Evolutionary conservation across 176 grass and related monocot species (phyloP), one percentile per base, ranked within the genome.

Genomic region (Cenchrus americanus): DNA sequence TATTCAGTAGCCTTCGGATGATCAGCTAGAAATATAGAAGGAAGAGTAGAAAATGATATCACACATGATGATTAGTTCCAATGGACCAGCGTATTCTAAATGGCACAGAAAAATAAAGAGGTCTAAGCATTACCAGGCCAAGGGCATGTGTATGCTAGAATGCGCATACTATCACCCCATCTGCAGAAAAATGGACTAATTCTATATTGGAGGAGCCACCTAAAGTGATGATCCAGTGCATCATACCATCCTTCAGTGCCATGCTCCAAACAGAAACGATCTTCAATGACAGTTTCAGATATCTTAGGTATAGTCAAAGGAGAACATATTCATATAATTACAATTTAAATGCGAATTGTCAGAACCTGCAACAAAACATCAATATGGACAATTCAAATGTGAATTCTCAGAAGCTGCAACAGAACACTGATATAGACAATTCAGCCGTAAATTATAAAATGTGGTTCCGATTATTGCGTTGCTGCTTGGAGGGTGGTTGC

Each of bases 201-300:
- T 78, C 93, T 87, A 54, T 95, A 98, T 73, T 98, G 93, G 52
- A 98, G 91, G 63, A 98, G 93, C 93, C 96, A 98, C 64, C 90
- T 90, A 84, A 98, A 98, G 69, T 95, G 96, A 81, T 67, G 66
- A 87, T 98, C 96, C 59, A 98, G 46, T 76, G 96, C 89, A 79
- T 90, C 77, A 77, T 98, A 93, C 96, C 96, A 98, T 44, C 85
- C 91, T 92, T 98, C 71, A 77, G 85, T 87, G 54, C 96, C 96
- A 92, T 98, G 96, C 78, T 93, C 82, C 82, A 98, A 82, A 83
- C 91, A 91, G 83, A 95, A 95, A 40, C 96, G 91, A 80, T 98
- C 96, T 92, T 98, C 96, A 75, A 98, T 95, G 64, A 98, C 96
- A 63, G 93, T 98, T 90, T 98, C 96, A 57, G 96, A 95, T 92